Conservation (phyloP, 108 stramenopile species). For the Discostella pseudostelligera region DNA sequence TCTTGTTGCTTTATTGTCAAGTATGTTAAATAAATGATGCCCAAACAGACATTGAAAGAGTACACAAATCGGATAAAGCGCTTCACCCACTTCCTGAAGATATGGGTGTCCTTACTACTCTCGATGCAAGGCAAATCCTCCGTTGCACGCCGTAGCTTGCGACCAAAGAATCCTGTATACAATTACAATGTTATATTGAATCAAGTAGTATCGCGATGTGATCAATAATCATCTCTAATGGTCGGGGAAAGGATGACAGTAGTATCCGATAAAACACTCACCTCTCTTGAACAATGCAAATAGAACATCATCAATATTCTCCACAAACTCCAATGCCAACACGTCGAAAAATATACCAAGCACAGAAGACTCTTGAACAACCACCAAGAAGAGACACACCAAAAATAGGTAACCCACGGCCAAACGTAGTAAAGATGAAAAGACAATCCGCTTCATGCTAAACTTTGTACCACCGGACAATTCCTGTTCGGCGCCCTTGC, state of each 20-base stretch:
- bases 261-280: not conserved
- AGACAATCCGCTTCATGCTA: conserved; percentile 2
- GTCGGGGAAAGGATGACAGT: too few relatives aligned
- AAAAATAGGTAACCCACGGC: conserved; percentile 16
- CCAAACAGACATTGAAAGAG: conserved; percentile 2
- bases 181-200: not conserved
- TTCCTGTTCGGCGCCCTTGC: conserved; percentile 8
- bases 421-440: conserved; percentile 16
- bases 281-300: conserved; percentile 16
- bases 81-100: not conserved
- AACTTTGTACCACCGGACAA: not conserved
- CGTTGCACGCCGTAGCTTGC: conserved; percentile 4
- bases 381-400: conserved; percentile 9
- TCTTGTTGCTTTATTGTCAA: conserved; percentile 6
- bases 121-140: not conserved
- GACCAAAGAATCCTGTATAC: conserved; percentile 17
- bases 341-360: conserved; percentile 25
- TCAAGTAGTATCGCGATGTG: too few relatives aligned
- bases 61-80: conserved; percentile 17
- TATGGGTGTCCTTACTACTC: conserved; percentile 1
- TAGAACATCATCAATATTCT: conserved; percentile 69
- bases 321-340: conserved; percentile 66
- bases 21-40: conserved; percentile 1
- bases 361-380: conserved; percentile 9
- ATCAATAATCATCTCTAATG: too few relatives aligned